Base-by-base conservation (phyloP, 2,329 filamentous ascomycete genomes). In the Pyrenophora graminea region DNA sequence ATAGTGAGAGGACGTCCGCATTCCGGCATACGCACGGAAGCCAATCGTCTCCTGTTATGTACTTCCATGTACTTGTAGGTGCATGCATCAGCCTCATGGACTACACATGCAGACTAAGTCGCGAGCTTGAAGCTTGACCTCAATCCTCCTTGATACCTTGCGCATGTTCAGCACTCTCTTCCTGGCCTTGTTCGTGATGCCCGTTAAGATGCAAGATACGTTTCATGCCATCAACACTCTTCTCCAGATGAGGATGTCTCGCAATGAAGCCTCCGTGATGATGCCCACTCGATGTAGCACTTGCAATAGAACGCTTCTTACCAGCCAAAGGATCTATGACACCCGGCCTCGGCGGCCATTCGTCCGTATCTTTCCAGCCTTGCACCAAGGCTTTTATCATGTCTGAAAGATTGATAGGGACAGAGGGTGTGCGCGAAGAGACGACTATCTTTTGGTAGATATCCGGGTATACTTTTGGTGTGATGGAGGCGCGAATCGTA, bases 401-500 rank as follows among this genome's bases (percentile, higher is more conserved):
- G 63, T 96, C 90, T 25, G 82, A 77, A 0, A 97, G 82, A 63
- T 96, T 97, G 66, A 97, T 88, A 3, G 93, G 93, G 13, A 95
- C 90, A 1, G 88, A 87, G 0, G 93, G 93, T 2, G 91, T 90
- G 58, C 94, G 82, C 32, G 81, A 83, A 65, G 93, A 87, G 1
- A 91, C 72, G 36, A 97, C 86, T 43, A 96, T 88, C 74, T 96
- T 96, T 68, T 89, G 88, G 77, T 96, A 97, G 49, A 97, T 90
- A 39, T 88, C 89, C 0, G 86, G 78, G 72, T 97, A 96, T 48
- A 88, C 82, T 13, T 82, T 76, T 0, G 89, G 85, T 0, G 80
- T 86, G 63, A 97, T 94, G 27, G 85, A 87, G 25, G 85, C 82
- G 48, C 92, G 88, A 72, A 96, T 85, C 0, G 87, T 82, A 67